phyloP scores from a whole-genome alignment of 345 rosid genomes.

The Populus pruinosa region DNA sequence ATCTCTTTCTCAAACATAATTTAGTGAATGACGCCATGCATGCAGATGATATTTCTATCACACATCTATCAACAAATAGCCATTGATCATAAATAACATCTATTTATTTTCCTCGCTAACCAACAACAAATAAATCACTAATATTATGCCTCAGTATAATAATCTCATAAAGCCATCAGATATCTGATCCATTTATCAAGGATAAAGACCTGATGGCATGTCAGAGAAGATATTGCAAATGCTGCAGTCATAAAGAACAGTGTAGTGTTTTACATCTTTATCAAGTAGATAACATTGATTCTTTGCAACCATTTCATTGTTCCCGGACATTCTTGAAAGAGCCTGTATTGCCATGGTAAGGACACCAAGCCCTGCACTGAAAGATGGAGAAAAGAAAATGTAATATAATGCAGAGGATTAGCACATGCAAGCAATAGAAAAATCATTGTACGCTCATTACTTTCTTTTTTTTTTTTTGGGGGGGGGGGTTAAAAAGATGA shows the following conservation, averaged over 20 bases:
- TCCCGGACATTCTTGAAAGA: slow-evolving; percentile 73
- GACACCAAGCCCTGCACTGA: slow-evolving; percentile 99
- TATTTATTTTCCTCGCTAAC: not conserved
- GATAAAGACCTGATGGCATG: not conserved
- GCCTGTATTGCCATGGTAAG: slow-evolving; percentile 75
- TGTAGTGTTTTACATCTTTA: slow-evolving; percentile 67
- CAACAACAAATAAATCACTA: not conserved
- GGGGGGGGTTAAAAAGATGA: not conserved
- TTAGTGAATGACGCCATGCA: not conserved
- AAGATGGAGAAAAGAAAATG: slow-evolving; percentile 19
- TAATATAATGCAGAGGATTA: slow-evolving; percentile 8
- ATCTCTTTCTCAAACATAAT: not conserved
- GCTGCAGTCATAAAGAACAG: slow-evolving; percentile 9
- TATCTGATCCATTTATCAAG: not conserved
- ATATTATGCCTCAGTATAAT: not conserved
- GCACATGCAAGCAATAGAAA: not conserved
- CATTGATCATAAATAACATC: not conserved
- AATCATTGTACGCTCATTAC: not conserved
- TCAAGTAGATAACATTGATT: slow-evolving; percentile 72
- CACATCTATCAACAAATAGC: not conserved
- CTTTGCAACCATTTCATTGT: slow-evolving; percentile 41
- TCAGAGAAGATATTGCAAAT: not conserved
- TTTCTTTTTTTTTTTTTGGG: not conserved
- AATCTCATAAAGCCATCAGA: not conserved
- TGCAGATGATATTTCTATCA: not conserved